Evolutionary conservation across 345 rosid species (phyloP), one percentile per base, ranked within the genome.

Genomic region (Boechera divaricarpa): DNA sequence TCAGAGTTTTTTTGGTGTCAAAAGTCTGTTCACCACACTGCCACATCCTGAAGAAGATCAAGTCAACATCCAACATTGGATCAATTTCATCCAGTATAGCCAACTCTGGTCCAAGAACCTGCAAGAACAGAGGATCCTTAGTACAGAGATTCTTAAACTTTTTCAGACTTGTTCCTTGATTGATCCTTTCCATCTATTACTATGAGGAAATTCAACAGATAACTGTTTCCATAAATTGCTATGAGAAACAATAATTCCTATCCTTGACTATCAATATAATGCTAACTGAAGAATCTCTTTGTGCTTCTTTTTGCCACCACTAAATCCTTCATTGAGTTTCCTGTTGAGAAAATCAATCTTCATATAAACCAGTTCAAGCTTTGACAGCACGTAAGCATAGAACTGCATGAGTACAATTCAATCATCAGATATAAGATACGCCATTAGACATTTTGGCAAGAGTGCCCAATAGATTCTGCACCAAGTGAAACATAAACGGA

Each of bases 291-390:
- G 81, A 74, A 89, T 92, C 83, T 94, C 96, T 38, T 91, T 94
- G 1, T 21, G 1, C 67, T 92, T 90, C 79, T 82, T 89, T 84
- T 90, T 95, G 59, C 95, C 97, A 11, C 98, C 97, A 67, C 97
- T 90, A 73, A 94, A 92, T 24, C 97, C 98, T 86, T 89, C 96
- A 83, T 92, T 92, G 28, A 92, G 97, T 81, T 94, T 94, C 84
- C 97, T 83, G 74, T 90, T 87, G 26, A 94, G 91, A 79, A 90
- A 90, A 83, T 92, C 97, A 0, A 77, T 85, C 85, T 89, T 90
- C 92, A 92, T 92, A 82, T 16, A 16, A 16, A 16, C 16, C 16
- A 16, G 16, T 16, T 16, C 16, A 16, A 16, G 16, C 16, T 16
- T 16, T 16, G 16, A 16, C 16, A 16, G 16, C 16, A 16, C 16